Percentiles rank a stretch among this genome's conserved stretches.
phyloP scores from a whole-genome alignment of 768 basidiomycete species.

The Thelephora aurantiotincta region DNA sequence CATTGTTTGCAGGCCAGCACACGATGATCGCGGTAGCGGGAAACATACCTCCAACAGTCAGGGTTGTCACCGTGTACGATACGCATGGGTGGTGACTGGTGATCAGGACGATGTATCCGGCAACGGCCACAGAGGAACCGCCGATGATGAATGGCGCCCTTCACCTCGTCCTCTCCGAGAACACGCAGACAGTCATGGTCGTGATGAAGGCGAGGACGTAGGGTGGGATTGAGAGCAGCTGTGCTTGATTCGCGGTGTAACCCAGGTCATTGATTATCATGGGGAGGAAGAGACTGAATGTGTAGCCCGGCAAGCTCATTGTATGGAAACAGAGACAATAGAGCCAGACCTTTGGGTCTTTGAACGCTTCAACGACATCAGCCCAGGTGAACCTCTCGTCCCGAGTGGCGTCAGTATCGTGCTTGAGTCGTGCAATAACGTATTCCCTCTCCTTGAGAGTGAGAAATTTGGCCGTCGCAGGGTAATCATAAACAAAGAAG shows the following conservation, averaged over 20 bases:
- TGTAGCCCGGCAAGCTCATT: conserved; percentile 28
- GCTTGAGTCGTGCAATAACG: conserved; percentile 22
- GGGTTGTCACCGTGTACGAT: conserved; percentile 2
- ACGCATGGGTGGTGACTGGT: no score
- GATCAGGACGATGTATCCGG: conserved; percentile 1
- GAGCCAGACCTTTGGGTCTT: conserved; percentile 23
- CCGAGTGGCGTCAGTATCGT: conserved; percentile 20
- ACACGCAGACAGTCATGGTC: conserved; percentile 10
- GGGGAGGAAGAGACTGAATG: conserved; percentile 44
- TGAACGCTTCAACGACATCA: conserved; percentile 21
- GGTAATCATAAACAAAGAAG: conserved; percentile 32
- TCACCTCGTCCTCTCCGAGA: conserved; percentile 6
- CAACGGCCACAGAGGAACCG: conserved; percentile 3
- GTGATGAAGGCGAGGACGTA: conserved; percentile 21
- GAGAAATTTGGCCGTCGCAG: conserved; percentile 31
- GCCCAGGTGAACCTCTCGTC: conserved; percentile 22
- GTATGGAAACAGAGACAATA: conserved; percentile 30
- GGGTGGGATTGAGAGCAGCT: conserved; percentile 47
- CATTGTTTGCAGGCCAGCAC: conserved; percentile 7
- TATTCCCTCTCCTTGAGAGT: conserved; percentile 26
- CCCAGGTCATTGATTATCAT: conserved; percentile 55
- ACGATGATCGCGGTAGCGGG: conserved; percentile 6
- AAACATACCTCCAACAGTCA: conserved; percentile 4
- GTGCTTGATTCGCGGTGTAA: conserved; percentile 35
- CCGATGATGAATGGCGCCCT: conserved; percentile 6